phyloP scores from a whole-genome alignment of 1,139 yeast species.

The Ashbya aceris region DNA sequence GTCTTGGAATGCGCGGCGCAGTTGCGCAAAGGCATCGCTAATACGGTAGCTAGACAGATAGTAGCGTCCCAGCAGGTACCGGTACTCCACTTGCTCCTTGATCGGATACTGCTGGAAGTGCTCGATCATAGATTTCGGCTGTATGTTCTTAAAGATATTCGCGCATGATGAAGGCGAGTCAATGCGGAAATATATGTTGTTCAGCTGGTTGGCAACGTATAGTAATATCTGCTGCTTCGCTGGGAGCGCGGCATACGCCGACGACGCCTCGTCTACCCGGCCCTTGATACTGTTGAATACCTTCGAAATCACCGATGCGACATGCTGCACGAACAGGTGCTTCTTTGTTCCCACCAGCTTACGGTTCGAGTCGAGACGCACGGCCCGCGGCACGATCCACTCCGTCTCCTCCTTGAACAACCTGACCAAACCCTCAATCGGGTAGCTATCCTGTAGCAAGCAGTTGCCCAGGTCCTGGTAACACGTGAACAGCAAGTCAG shows the following conservation, averaged over 20 bases:
- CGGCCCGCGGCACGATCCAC: slow-evolving; percentile 21
- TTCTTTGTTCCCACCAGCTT: slow-evolving; percentile 15
- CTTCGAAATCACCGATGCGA: slow-evolving; percentile 26
- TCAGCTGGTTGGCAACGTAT: slow-evolving; percentile 25
- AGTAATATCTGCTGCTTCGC: slow-evolving; percentile 24
- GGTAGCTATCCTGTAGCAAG: slow-evolving; percentile 23
- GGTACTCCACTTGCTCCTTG: slow-evolving; percentile 25
- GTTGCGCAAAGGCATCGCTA: slow-evolving; percentile 26
- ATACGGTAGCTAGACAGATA: slow-evolving; percentile 25
- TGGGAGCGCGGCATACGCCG: slow-evolving; percentile 11
- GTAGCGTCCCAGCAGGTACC: slow-evolving; percentile 27
- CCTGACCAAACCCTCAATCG: slow-evolving; percentile 20
- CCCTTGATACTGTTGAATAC: slow-evolving; percentile 27
- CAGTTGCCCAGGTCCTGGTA: slow-evolving; percentile 26
- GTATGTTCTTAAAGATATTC: slow-evolving; percentile 28
- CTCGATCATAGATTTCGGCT: slow-evolving; percentile 24
- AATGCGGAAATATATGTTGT: slow-evolving; percentile 26
- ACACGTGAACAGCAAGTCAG: slow-evolving; percentile 24
- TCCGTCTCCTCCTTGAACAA: slow-evolving; percentile 21
- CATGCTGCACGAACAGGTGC: slow-evolving; percentile 23
- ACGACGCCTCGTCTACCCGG: slow-evolving; percentile 11
- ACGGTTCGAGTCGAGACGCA: slow-evolving; percentile 19
- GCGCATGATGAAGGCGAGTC: slow-evolving; percentile 29
- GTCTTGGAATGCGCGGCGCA: slow-evolving; percentile 19
- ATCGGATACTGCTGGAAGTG: slow-evolving; percentile 22